Evolutionary conservation across 768 basidiomycete species (phyloP), one percentile per base, ranked within the genome.

Genomic region (Tylopilus vinaceipallidus): DNA sequence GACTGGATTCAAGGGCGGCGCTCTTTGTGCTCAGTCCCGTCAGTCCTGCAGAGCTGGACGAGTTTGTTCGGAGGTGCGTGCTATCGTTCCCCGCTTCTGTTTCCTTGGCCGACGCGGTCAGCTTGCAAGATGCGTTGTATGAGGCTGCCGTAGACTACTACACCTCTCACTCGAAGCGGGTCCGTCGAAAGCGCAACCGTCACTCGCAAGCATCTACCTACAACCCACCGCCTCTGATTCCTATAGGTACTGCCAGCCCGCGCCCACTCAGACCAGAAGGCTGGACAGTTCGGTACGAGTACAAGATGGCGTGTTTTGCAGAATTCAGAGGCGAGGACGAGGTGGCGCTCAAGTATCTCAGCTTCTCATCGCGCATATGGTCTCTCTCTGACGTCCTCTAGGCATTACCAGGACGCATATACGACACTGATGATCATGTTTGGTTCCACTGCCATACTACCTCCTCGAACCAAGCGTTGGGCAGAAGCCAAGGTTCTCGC

Each of bases 401-500:
- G 93, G 63, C 93, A 98, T 66, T 97, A 94, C 62, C 93, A 95
- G 68, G 94, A 97, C 59, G 92, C 91, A 12, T 95, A 95, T 71
- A 80, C 80, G 30, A 85, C 80, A 43, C 73, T 98, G 4, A 75
- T 84, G 42, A 83, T 87, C 49, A 93, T 97, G 88, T 95, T 98
- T 62, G 83, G 85, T 3, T 92, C 91, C 7, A 88, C 87, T 2
- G 83, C 84, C 5, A 87, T 90, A 42, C 72, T 97, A 8, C 91
- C 90, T 1, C 93, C 94, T 6, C 81, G 95, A 9, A 98, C 94
- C 2, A 99, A 98, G 65, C 79, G 95, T 26, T 98, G 95, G 95
- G 94, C 95, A 14, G 97, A 99, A 67, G 95, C 95, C 3, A 97
- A 95, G 67, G 97, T 98, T 2, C 77, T 98, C 2, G 93, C 91